A percentile compares a stretch with the other conserved stretches of the same genome.
phyloP scores from a whole-genome alignment of 352 stramenopile species.

The Phytophthora europaea region DNA sequence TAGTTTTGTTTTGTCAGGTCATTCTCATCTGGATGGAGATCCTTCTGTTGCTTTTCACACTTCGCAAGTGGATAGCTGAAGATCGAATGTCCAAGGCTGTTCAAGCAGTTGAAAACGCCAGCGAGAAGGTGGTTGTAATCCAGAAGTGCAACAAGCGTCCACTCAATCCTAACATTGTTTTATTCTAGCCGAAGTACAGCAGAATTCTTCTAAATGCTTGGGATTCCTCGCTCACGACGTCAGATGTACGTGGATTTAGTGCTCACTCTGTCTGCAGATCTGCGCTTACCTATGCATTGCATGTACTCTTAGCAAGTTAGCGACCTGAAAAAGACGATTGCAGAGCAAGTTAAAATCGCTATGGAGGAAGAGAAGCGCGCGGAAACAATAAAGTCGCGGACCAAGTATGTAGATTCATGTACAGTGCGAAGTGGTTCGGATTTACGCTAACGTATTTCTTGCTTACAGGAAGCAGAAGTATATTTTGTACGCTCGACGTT shows the following conservation, averaged over 20 bases:
- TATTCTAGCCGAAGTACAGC: slow-evolving; percentile 62
- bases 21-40: slow-evolving; percentile 59
- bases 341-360: slow-evolving; percentile 67
- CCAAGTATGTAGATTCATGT: slow-evolving; percentile 39
- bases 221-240: slow-evolving; percentile 65
- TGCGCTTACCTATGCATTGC: slow-evolving; percentile 1
- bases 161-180: neutral
- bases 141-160: neutral
- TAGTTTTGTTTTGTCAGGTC: slow-evolving; percentile 32
- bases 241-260: slow-evolving; percentile 43
- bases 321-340: slow-evolving; percentile 66
- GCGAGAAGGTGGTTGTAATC: slow-evolving; percentile 42
- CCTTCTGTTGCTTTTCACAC: slow-evolving; percentile 64
- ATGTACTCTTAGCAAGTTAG: slow-evolving; percentile 53
- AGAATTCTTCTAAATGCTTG: slow-evolving; percentile 78
- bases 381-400: slow-evolving; percentile 60
- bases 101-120: slow-evolving; percentile 57
- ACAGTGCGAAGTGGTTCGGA: neutral
- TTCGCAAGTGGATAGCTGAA: slow-evolving; percentile 80
- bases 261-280: neutral
- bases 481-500: slow-evolving; percentile 59
- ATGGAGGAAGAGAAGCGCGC: slow-evolving; percentile 67
- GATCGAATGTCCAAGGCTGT: slow-evolving; percentile 70
- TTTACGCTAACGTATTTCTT: neutral
- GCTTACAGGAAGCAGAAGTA: slow-evolving; percentile 60